These are phyloP conservation scores for Pseudocohnilembus persalinus DNA, from an alignment of 169 alveolate genomes.

Conservation along the genomic window DNA sequence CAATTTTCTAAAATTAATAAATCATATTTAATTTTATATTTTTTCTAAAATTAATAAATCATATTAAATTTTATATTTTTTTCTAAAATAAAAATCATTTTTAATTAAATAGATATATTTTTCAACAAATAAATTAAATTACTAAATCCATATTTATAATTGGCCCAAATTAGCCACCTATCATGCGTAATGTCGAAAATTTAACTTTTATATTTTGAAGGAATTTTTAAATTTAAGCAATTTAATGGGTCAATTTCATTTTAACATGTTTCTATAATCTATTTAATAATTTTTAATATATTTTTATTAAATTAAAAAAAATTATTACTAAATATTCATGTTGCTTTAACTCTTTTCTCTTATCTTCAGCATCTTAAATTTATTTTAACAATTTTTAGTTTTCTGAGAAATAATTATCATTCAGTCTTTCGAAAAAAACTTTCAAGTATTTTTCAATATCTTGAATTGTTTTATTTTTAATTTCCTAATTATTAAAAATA, in stretches of 20 bases:
- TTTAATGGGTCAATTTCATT: not conserved
- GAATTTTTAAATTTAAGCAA: no score
- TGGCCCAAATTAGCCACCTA: not conserved
- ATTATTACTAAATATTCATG: not conserved
- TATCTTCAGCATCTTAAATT: not conserved
- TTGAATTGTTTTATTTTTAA: conserved; percentile 62
- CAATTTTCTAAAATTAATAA: not conserved
- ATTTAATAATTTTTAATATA: no score
- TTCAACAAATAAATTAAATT: no score
- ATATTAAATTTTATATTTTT: no score
- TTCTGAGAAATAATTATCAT: not conserved
- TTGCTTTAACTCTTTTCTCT: not conserved
- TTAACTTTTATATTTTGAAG: not conserved
- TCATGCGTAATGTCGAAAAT: not conserved
- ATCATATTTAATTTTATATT: no score
- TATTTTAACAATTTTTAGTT: no score
- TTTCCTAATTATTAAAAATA: conserved; percentile 44
- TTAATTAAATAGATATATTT: no score
- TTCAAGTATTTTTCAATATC: conserved; percentile 58
- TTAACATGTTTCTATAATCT: not conserved
- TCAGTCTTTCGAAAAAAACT: not conserved
- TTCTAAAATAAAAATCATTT: no score
- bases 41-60: no score
- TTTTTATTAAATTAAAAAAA: no score
- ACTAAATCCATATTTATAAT: not conserved